Conservation (phyloP, 495 filamentous ascomycete species). For the Terfezia boudieri region DNA sequence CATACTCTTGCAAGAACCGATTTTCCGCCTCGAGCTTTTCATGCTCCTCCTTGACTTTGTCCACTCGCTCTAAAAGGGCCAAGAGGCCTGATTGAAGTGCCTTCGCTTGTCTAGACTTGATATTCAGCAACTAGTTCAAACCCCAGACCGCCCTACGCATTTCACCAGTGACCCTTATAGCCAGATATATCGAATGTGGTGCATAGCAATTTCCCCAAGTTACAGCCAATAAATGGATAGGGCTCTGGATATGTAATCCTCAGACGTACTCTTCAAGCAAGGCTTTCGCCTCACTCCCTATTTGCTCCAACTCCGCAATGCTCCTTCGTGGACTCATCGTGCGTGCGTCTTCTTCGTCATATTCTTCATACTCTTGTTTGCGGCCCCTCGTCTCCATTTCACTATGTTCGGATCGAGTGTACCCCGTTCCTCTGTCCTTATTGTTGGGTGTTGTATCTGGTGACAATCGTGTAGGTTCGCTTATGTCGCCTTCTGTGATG, state of each 20-base stretch:
- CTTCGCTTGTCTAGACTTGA: conserved; percentile 48
- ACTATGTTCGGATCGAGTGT: too few relatives aligned
- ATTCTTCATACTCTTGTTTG: neutral
- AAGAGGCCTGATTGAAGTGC: conserved; percentile 68
- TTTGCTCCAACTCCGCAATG: conserved; percentile 63
- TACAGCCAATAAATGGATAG: neutral
- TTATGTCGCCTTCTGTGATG: too few relatives aligned
- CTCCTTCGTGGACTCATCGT: conserved; percentile 88
- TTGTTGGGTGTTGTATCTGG: too few relatives aligned
- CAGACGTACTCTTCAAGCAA: conserved; percentile 34
- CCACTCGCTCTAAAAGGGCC: conserved; percentile 74
- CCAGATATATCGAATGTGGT: too few relatives aligned
- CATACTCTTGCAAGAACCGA: conserved; percentile 75
- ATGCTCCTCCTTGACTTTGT: conserved; percentile 80
- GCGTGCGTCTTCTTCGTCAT: conserved; percentile 63
- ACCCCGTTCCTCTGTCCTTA: too few relatives aligned
- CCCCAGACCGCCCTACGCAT: too few relatives aligned
- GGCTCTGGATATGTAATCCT: too few relatives aligned
- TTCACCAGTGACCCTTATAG: too few relatives aligned
- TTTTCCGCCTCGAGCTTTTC: conserved; percentile 89
- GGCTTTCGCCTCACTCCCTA: conserved; percentile 57
- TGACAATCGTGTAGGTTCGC: too few relatives aligned
- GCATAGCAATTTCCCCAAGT: neutral
- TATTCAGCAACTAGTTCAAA: neutral
- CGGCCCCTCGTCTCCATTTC: too few relatives aligned